These are phyloP conservation scores for Ustilago esculenta DNA, from an alignment of 1,284 basidiomycete species.

Conservation along the genomic window DNA sequence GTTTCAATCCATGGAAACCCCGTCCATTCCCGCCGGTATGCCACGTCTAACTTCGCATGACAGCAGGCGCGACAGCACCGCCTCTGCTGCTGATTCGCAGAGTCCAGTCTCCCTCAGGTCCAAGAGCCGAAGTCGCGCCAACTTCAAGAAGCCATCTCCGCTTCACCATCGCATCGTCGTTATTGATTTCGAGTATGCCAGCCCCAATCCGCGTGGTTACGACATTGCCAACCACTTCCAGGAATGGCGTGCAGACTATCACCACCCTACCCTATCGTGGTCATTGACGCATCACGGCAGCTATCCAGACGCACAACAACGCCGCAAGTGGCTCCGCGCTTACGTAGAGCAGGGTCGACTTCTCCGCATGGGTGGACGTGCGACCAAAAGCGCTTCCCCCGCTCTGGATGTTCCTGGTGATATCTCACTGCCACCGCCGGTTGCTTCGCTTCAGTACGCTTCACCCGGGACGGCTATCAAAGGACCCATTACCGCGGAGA, in stretches of 20 bases:
- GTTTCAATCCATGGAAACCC: conserved; percentile 18
- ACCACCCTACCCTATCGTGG: conserved; percentile 56
- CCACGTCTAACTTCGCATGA: conserved; percentile 35
- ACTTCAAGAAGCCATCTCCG: conserved; percentile 27
- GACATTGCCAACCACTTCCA: conserved; percentile 66
- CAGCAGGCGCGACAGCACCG: conserved; percentile 25
- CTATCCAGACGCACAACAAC: conserved; percentile 56
- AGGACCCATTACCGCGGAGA: conserved; percentile 38
- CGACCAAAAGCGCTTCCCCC: conserved; percentile 26
- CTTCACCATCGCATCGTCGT: conserved; percentile 63
- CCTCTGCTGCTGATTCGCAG: conserved; percentile 18
- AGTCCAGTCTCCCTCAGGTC: conserved; percentile 29
- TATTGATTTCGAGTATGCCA: conserved; percentile 64
- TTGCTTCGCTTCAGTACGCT: conserved; percentile 25
- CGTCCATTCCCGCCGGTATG: conserved; percentile 50
- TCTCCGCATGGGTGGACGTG: conserved; percentile 48
- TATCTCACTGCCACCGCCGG: conserved; percentile 46
- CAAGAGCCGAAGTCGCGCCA: conserved; percentile 32
- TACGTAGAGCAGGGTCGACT: conserved; percentile 64
- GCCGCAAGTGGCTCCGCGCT: conserved; percentile 61
- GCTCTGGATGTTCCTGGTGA: conserved; percentile 33
- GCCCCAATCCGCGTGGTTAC: conserved; percentile 60
- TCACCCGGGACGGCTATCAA: conserved; percentile 20
- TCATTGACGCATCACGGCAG: conserved; percentile 53
- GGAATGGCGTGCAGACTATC: conserved; percentile 64